Conservation (phyloP, 108 stramenopile genomes). For the Nannochloropsis granulata region DNA sequence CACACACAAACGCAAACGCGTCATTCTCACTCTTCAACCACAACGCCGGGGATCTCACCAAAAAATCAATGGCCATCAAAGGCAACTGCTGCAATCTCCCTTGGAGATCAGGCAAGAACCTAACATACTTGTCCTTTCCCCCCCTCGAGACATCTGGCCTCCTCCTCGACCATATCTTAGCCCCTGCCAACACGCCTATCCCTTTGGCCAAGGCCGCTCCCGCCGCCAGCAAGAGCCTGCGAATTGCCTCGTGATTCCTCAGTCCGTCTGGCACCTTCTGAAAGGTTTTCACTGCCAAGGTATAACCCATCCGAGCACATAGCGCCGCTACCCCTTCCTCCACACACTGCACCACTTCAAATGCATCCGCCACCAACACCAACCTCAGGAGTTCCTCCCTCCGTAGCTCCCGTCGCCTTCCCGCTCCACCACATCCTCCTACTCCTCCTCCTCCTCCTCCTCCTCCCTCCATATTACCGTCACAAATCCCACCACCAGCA, state of each 20-base stretch:
- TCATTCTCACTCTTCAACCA: not conserved
- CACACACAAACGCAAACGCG: not conserved
- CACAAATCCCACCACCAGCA: not conserved
- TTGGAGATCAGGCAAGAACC: not conserved
- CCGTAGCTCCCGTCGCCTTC: not conserved
- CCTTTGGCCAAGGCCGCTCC: not conserved
- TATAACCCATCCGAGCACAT: not conserved
- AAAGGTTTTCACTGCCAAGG: not conserved
- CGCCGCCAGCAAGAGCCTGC: not conserved
- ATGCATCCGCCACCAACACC: not conserved
- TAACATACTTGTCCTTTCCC: not conserved
- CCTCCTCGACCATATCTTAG: not conserved
- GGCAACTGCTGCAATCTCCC: not conserved
- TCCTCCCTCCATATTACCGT: too few relatives aligned
- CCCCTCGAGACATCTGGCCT: not conserved
- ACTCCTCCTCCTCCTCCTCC: not conserved
- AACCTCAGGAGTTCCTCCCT: not conserved
- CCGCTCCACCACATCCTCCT: not conserved
- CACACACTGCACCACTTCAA: not conserved
- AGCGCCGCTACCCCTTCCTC: not conserved
- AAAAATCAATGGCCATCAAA: not conserved
- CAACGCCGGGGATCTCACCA: not conserved
- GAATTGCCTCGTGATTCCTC: not conserved
- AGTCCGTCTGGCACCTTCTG: not conserved
- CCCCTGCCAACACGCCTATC: not conserved